Evolutionary conservation across 139 green algal genomes (phyloP), one percentile per base, ranked within the genome.

Genomic region (Monoraphidium neglectum): DNA sequence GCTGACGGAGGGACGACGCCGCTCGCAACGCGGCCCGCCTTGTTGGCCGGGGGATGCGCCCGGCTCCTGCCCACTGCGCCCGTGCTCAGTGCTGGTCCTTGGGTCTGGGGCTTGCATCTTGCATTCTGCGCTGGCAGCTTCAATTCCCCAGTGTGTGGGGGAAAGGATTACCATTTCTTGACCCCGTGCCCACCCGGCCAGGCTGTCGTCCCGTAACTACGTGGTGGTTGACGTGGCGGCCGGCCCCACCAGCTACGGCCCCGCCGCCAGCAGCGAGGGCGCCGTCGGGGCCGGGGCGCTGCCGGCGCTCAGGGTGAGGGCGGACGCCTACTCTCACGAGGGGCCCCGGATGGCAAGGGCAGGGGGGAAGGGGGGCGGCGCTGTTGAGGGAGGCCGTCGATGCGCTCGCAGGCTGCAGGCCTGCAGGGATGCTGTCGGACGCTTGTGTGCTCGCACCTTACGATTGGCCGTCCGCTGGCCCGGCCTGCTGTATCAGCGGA

Each of bases 191-290:
- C n/a, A n/a, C n/a, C n/a, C n/a, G n/a, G n/a, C n/a, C n/a, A n/a
- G n/a, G n/a, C n/a, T n/a, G n/a, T n/a, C 54, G 54, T 68, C 54
- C 38, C 60, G 54, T 21, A 75, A 75, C 67, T 76, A 76, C 56
- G 3, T 81, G 23, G 75, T 81, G 66, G 32, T 81, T 1, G 75
- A 81, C 53, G 18, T 81, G 40, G 35, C 75, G 40, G 66, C 75
- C 5, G 75, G 75, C 1, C 75, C 75, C 47, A 33, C 66, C 16
- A 70, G 32, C 28, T 81, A 76, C 49, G 75, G 75, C 0, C 75
- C 75, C 12, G 24, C 64, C 0, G 67, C 70, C 30, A 70, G 66
- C 38, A 30, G 56, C 26, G 60, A 38, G 16, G 75, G 75, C 51
- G 56, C 56, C 15, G 75, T 70, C 30, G 70, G 63, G 38, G 63